Conservation (phyloP, 495 filamentous ascomycete species). For the Penicillium maclennaniae region DNA sequence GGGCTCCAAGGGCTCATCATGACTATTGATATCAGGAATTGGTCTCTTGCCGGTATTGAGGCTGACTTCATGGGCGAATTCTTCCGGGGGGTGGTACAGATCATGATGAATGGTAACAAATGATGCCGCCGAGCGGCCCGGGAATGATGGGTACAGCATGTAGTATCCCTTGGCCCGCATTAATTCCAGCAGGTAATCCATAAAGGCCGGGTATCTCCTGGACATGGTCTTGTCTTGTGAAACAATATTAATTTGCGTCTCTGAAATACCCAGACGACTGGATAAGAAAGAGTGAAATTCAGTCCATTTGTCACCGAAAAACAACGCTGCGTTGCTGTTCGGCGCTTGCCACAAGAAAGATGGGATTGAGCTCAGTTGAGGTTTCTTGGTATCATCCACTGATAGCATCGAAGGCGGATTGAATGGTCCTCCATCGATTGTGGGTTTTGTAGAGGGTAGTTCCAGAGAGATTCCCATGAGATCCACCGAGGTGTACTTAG, state of each 20-base stretch:
- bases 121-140: conserved; percentile 35
- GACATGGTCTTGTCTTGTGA: conserved; percentile 41
- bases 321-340: conserved; percentile 71
- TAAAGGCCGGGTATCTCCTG: conserved; percentile 66
- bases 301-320: conserved; percentile 78
- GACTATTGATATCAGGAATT: conserved; percentile 8
- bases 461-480: conserved; percentile 76
- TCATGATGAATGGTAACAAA: conserved; percentile 72
- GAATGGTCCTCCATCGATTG: conserved; percentile 54
- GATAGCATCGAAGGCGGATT: conserved; percentile 37
- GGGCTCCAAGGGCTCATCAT: conserved; percentile 4
- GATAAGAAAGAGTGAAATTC: conserved; percentile 74
- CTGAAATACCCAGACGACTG: conserved; percentile 48
- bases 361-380: conserved; percentile 29
- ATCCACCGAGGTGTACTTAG: conserved; percentile 41
- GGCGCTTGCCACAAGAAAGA: conserved; percentile 81
- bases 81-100: conserved; percentile 65
- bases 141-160: conserved; percentile 65
- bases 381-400: conserved; percentile 14
- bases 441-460: conserved; percentile 54
- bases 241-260: conserved; percentile 25
- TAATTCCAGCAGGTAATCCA: conserved; percentile 71
- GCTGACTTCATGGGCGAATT: conserved; percentile 29
- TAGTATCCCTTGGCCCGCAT: conserved; percentile 68
- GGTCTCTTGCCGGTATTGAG: neutral